phyloP scores from a whole-genome alignment of 1,284 basidiomycete genomes.

The Malassezia arunalokei region DNA sequence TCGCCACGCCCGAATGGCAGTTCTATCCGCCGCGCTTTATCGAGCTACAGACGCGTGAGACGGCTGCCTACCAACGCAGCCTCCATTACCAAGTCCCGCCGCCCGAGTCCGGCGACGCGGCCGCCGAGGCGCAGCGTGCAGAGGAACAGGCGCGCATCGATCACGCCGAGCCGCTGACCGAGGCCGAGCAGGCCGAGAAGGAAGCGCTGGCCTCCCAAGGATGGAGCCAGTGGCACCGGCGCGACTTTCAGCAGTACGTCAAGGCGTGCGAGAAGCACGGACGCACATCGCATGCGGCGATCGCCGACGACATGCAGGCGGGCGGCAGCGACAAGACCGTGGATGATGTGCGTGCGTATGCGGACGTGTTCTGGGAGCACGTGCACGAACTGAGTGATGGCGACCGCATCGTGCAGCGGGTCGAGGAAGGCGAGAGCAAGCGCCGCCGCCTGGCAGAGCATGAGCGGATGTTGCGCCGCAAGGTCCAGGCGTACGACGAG shows the following conservation, averaged over 20 bases:
- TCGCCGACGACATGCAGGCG: slow-evolving; percentile 61
- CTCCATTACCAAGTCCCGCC: slow-evolving; percentile 64
- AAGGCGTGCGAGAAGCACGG: slow-evolving; percentile 74
- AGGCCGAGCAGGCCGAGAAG: slow-evolving; percentile 67
- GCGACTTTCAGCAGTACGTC: slow-evolving; percentile 86
- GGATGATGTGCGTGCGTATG: slow-evolving; percentile 69
- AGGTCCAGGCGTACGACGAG: slow-evolving; percentile 22
- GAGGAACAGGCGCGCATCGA: slow-evolving; percentile 68
- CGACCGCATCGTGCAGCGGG: slow-evolving; percentile 30
- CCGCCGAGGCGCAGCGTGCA: slow-evolving; percentile 52
- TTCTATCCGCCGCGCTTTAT: slow-evolving; percentile 78
- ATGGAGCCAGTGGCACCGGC: slow-evolving; percentile 52
- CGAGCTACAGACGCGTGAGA: slow-evolving; percentile 75
- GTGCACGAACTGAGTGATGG: slow-evolving; percentile 61
- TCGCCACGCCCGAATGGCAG: slow-evolving; percentile 86
- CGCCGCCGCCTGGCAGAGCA: slow-evolving; percentile 31
- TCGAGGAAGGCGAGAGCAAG: slow-evolving; percentile 42
- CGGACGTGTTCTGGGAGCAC: slow-evolving; percentile 75
- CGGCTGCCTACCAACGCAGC: slow-evolving; percentile 50
- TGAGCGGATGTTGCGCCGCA: slow-evolving; percentile 28
- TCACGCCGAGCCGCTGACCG: slow-evolving; percentile 48
- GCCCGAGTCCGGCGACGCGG: slow-evolving; percentile 56
- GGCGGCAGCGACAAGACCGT: slow-evolving; percentile 55
- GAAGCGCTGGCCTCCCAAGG: slow-evolving; percentile 42
- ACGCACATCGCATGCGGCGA: slow-evolving; percentile 63